A percentile compares a stretch with the other conserved stretches of the same genome.
Evolutionary conservation across 805 yeast genomes (phyloP).

Genomic region (Clavispora asparagi): DNA sequence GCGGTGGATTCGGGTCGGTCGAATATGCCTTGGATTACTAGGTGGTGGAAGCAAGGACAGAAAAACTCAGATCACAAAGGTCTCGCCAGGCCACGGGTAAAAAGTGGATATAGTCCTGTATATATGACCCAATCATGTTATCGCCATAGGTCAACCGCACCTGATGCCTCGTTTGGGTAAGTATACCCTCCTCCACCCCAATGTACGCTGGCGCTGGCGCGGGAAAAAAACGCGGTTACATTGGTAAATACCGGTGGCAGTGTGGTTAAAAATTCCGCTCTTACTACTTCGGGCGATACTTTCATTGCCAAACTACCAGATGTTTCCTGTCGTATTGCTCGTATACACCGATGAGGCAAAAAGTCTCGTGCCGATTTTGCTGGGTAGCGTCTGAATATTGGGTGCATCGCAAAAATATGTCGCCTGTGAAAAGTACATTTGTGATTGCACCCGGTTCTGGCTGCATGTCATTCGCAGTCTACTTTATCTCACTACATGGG

Average conservation of each 20-base stretch:
- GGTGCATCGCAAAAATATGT: no score
- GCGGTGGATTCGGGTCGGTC: neutral
- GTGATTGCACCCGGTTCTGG: neutral
- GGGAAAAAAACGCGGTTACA: neutral
- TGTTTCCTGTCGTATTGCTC: neutral
- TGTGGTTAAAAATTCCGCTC: no score
- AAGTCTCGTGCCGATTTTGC: no score
- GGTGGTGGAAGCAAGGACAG: neutral
- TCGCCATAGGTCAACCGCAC: conserved; percentile 4
- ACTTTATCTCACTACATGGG: no score
- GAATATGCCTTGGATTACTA: neutral
- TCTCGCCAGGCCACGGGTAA: neutral
- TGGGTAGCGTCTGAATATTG: no score
- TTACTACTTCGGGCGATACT: no score
- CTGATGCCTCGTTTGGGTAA: conserved; percentile 3
- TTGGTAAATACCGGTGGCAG: no score
- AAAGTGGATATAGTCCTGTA: conserved; percentile 1
- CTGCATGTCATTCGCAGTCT: neutral
- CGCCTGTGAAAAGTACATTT: no score
- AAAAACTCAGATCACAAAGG: neutral
- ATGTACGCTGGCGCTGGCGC: neutral
- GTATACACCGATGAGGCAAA: neutral
- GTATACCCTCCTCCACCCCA: neutral
- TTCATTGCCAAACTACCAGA: no score
- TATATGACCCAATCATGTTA: conserved; percentile 15